Percentiles rank a stretch among this genome's conserved stretches.
Evolutionary conservation across 805 yeast species (phyloP).

Genomic region (Ogataea sp.): DNA sequence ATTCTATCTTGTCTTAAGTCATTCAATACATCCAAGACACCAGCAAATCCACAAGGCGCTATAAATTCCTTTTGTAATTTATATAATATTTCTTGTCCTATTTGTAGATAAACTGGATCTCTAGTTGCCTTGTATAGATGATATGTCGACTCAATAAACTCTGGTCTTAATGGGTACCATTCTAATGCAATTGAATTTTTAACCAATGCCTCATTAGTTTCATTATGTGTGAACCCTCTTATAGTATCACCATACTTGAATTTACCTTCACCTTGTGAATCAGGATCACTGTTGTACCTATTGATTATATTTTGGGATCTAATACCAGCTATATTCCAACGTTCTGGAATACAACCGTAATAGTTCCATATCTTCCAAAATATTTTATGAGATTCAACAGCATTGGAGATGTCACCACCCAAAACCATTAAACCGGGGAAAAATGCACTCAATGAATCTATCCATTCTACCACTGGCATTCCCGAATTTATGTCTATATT

Average conservation of each 20-base stretch:
- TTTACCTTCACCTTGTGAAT: neutral
- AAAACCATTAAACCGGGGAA: slow-evolving; percentile 81
- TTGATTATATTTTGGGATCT: slow-evolving; percentile 13
- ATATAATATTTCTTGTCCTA: slow-evolving; percentile 59
- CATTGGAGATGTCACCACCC: slow-evolving; percentile 65
- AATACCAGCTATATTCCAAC: slow-evolving; percentile 51
- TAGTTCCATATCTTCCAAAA: slow-evolving; percentile 73
- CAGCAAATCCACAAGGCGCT: slow-evolving; percentile 75
- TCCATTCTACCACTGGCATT: slow-evolving; percentile 49
- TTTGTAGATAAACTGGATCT: slow-evolving; percentile 74
- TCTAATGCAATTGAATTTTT: slow-evolving; percentile 47
- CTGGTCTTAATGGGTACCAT: slow-evolving; percentile 94
- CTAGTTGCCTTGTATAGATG: slow-evolving; percentile 74
- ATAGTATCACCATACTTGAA: slow-evolving; percentile 13
- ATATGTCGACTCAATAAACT: slow-evolving; percentile 83
- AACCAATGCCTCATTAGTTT: slow-evolving; percentile 17
- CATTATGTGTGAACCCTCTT: slow-evolving; percentile 11
- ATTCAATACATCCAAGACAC: slow-evolving; percentile 57
- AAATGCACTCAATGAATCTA: slow-evolving; percentile 81
- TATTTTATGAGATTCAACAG: slow-evolving; percentile 50
- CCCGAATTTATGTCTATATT: slow-evolving; percentile 56
- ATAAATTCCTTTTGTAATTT: slow-evolving; percentile 45
- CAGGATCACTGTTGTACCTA: neutral
- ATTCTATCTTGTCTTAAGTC: slow-evolving; percentile 67
- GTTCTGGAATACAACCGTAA: slow-evolving; percentile 78